A percentile compares a stretch with the other conserved stretches of the same genome.
phyloP scores from a whole-genome alignment of 2,329 filamentous ascomycete species.

The Aspergillus novoparasiticus region DNA sequence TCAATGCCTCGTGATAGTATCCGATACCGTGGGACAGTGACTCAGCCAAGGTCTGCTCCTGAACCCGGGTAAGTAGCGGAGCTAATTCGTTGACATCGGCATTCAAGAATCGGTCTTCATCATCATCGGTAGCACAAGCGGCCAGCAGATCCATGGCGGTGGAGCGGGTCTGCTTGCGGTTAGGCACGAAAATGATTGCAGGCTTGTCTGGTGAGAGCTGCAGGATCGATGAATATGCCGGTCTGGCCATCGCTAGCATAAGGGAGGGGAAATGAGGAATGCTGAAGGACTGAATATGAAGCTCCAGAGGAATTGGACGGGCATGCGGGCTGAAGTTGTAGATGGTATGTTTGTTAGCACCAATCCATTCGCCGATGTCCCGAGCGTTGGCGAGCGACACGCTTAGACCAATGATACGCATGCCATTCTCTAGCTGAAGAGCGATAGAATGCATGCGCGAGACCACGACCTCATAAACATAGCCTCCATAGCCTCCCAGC shows the following conservation, averaged over 20 bases:
- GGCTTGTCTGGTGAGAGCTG: constrained; percentile 89
- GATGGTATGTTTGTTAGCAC: constrained; percentile 95
- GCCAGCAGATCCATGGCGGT: constrained; percentile 85
- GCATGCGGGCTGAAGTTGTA: constrained; percentile 97
- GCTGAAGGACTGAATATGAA: constrained; percentile 92
- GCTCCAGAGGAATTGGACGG: constrained; percentile 83
- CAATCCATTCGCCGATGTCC: constrained; percentile 96
- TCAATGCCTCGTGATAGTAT: constrained; percentile 95
- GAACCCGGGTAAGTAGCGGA: constrained; percentile 78
- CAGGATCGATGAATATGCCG: constrained; percentile 83
- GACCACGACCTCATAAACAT: constrained; percentile 94
- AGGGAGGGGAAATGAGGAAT: constrained; percentile 97
- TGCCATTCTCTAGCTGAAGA: constrained; percentile 77
- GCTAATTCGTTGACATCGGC: constrained; percentile 78
- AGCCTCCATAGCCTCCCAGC: constrained; percentile 81
- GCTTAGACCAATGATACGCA: constrained; percentile 86
- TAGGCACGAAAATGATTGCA: constrained; percentile 88
- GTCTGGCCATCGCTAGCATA: constrained; percentile 98
- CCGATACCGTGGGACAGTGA: constrained; percentile 91
- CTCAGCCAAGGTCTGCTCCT: constrained; percentile 84
- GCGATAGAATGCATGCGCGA: constrained; percentile 97
- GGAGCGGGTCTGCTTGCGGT: constrained; percentile 84
- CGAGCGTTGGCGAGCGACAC: constrained; percentile 91
- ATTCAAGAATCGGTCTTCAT: constrained; percentile 92
- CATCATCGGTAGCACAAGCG: constrained; percentile 83